Percentiles rank a stretch among this genome's conserved stretches.
These are phyloP conservation scores for Xylaria intraflava DNA, from an alignment of 495 filamentous ascomycete species.

Conservation along the genomic window DNA sequence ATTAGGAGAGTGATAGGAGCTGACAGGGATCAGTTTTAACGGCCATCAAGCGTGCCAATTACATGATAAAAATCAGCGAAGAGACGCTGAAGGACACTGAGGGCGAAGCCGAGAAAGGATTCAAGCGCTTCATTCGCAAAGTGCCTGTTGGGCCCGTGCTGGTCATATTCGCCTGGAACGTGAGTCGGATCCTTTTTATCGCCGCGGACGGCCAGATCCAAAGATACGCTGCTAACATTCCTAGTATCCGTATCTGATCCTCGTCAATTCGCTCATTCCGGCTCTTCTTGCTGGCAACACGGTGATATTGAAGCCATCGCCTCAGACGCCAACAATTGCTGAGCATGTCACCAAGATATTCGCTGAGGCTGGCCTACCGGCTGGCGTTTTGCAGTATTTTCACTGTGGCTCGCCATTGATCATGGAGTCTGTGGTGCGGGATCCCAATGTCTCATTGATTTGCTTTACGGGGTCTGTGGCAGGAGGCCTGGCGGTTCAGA, in stretches of 20 bases:
- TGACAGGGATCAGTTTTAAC: slow-evolving; percentile 50
- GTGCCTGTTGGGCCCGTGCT: slow-evolving; percentile 77
- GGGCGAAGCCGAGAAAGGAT: slow-evolving; percentile 76
- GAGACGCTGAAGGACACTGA: slow-evolving; percentile 66
- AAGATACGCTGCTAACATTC: slow-evolving; percentile 1
- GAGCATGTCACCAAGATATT: slow-evolving; percentile 77
- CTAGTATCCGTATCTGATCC: slow-evolving; percentile 87
- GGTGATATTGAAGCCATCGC: slow-evolving; percentile 87
- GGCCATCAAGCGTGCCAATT: slow-evolving; percentile 71
- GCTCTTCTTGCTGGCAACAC: slow-evolving; percentile 81
- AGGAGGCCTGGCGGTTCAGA: slow-evolving; percentile 78
- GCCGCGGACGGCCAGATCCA: neutral
- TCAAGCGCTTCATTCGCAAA: slow-evolving; percentile 83
- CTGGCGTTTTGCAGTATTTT: slow-evolving; percentile 80
- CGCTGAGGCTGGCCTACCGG: slow-evolving; percentile 65
- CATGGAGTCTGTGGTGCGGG: slow-evolving; percentile 66
- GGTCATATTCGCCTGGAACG: slow-evolving; percentile 93
- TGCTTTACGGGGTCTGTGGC: slow-evolving; percentile 94
- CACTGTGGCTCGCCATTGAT: slow-evolving; percentile 69
- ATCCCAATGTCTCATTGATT: slow-evolving; percentile 65
- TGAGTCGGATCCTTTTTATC: slow-evolving; percentile 38
- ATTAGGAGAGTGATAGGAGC: neutral
- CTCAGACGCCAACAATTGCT: slow-evolving; percentile 84
- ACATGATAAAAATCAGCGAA: slow-evolving; percentile 70
- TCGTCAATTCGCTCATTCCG: slow-evolving; percentile 85